phyloP scores from a whole-genome alignment of 768 basidiomycete species.

The Podaxis carcinomalis region DNA sequence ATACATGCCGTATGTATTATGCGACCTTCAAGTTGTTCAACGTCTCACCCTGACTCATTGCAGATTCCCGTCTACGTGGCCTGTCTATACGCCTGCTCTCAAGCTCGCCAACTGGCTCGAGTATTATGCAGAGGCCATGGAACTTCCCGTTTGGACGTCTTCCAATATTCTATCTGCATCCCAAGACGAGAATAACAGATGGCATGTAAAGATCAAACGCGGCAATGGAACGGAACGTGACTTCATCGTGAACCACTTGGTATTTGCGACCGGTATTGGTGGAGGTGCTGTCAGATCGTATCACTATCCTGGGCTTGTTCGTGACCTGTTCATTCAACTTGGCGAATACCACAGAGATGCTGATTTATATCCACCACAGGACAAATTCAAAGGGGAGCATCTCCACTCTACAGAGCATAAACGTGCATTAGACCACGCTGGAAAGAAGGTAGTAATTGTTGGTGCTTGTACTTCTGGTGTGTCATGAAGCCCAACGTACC shows the following conservation, averaged over 20 bases:
- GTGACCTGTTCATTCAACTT: neutral
- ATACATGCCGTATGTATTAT: constrained; percentile 13
- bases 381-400: constrained; percentile 42
- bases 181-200: constrained; percentile 34
- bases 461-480: constrained; percentile 56
- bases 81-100: constrained; percentile 47
- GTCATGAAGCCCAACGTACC: neutral
- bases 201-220: constrained; percentile 37
- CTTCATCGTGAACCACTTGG: constrained; percentile 42
- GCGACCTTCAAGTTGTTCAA: neutral
- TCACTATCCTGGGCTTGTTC: constrained; percentile 16
- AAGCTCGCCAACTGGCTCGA: constrained; percentile 66
- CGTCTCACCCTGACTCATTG: neutral
- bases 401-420: constrained; percentile 52
- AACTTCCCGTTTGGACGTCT: constrained; percentile 61
- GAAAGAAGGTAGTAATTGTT: constrained; percentile 63
- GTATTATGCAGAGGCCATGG: constrained; percentile 52
- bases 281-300: constrained; percentile 41
- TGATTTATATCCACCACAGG: constrained; percentile 4
- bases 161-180: constrained; percentile 33
- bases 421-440: constrained; percentile 41
- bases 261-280: constrained; percentile 53
- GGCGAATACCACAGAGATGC: neutral
- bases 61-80: constrained; percentile 59
- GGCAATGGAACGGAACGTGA: constrained; percentile 23